Evolutionary conservation across 805 yeast genomes (phyloP).

Genomic region (Candida loeiensis): DNA sequence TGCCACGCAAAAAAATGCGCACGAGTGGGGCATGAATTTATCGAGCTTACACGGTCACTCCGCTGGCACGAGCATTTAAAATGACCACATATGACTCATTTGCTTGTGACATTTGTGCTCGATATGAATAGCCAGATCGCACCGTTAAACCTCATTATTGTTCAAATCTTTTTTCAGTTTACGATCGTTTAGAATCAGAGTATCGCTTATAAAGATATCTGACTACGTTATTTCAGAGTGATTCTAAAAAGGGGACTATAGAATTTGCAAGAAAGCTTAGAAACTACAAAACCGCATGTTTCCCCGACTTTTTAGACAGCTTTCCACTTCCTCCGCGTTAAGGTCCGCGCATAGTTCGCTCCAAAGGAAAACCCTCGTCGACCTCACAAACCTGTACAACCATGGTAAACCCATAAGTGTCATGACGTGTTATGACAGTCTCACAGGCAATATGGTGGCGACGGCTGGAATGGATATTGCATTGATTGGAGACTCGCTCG

Average conservation of each 20-base stretch:
- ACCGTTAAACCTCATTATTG: no score
- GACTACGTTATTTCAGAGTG: no score
- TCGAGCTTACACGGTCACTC: no score
- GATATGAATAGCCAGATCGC: no score
- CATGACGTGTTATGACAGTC: slow-evolving; percentile 86
- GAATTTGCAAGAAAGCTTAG: no score
- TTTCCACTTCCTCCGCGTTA: slow-evolving; percentile 7
- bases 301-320: not conserved
- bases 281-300: not conserved
- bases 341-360: slow-evolving; percentile 10
- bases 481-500: slow-evolving; percentile 87
- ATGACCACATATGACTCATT: no score
- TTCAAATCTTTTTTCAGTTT: not conserved
- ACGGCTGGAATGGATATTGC: slow-evolving; percentile 63
- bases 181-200: no score
- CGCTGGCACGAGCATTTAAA: no score
- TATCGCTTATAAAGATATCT: no score
- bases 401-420: slow-evolving; percentile 30
- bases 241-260: no score
- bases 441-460: slow-evolving; percentile 70
- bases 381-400: slow-evolving; percentile 10
- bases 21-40: no score
- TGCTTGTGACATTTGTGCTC: no score
- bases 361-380: slow-evolving; percentile 12
- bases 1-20: not conserved